A percentile compares a stretch with the other conserved stretches of the same genome.
phyloP scores from a whole-genome alignment of 2,329 filamentous ascomycete species.

The Zasmidium angulare region DNA sequence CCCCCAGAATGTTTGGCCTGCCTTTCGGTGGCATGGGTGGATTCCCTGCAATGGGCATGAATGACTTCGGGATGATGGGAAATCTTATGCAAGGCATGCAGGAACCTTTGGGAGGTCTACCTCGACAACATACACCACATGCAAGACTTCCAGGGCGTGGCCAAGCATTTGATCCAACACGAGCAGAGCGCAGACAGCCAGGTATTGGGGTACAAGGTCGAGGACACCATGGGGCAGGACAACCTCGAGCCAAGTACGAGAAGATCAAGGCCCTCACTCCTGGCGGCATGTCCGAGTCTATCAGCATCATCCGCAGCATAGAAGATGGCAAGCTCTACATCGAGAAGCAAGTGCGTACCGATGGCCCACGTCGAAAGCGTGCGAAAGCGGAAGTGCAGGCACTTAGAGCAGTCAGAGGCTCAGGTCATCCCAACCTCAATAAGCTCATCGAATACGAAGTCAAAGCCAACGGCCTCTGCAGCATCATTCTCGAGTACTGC shows the following conservation, averaged over 20 bases:
- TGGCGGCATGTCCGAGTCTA: slow-evolving; percentile 12
- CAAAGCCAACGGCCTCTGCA: slow-evolving; percentile 1
- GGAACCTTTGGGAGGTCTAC: background rate
- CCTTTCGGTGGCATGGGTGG: background rate
- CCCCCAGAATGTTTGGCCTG: background rate
- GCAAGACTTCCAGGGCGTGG: background rate
- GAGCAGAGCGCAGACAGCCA: background rate
- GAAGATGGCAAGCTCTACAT: slow-evolving; percentile 14
- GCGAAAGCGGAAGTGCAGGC: slow-evolving; percentile 10
- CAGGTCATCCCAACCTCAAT: slow-evolving; percentile 9
- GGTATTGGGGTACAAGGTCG: background rate
- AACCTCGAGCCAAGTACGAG: slow-evolving; percentile 1
- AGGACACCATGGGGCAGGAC: background rate
- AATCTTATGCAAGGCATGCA: background rate
- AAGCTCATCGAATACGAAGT: slow-evolving; percentile 8
- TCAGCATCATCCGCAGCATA: slow-evolving; percentile 9
- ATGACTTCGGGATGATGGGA: background rate
- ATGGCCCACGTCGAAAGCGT: background rate
- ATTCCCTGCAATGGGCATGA: background rate
- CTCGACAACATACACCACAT: background rate
- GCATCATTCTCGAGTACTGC: slow-evolving; percentile 16
- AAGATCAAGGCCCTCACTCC: slow-evolving; percentile 8
- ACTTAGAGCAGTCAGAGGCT: slow-evolving; percentile 4
- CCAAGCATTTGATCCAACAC: background rate
- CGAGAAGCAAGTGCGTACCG: slow-evolving; percentile 15